These are phyloP conservation scores for Xylaria sp. DNA, from an alignment of 2,329 filamentous ascomycete species.

Conservation along the genomic window DNA sequence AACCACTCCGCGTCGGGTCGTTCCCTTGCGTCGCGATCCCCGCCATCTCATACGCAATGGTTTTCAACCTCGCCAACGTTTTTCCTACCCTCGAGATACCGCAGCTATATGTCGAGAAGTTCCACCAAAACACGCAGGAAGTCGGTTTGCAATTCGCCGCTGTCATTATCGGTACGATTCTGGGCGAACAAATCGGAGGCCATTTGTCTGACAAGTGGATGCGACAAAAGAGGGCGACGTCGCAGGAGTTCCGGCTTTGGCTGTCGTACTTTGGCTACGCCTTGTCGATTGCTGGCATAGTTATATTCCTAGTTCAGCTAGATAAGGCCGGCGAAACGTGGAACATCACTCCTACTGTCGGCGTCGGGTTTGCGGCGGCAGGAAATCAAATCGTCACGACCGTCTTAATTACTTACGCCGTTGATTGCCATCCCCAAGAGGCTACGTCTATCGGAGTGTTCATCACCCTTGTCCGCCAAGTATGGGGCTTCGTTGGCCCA, in stretches of 20 bases:
- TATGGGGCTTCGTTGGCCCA: slow-evolving; percentile 25
- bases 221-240: slow-evolving; percentile 2
- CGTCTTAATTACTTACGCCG: slow-evolving; percentile 20
- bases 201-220: slow-evolving; percentile 22
- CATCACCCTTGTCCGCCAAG: slow-evolving; percentile 15
- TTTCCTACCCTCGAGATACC: slow-evolving; percentile 19
- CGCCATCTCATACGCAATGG: slow-evolving; percentile 16
- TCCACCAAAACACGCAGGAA: slow-evolving; percentile 18
- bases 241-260: slow-evolving; percentile 23
- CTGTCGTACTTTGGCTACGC: slow-evolving; percentile 19
- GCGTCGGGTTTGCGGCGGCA: slow-evolving; percentile 13
- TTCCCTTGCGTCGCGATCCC: slow-evolving; percentile 18
- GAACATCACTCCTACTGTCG: slow-evolving; percentile 21
- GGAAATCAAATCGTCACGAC: slow-evolving; percentile 27
- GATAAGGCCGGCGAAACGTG: slow-evolving; percentile 2
- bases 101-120: slow-evolving; percentile 21
- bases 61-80: slow-evolving; percentile 14
- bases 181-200: slow-evolving; percentile 23
- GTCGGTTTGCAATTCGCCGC: slow-evolving; percentile 16
- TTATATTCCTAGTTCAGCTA: slow-evolving; percentile 19
- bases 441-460: slow-evolving; percentile 21
- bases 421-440: slow-evolving; percentile 22
- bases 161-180: slow-evolving; percentile 21
- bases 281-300: slow-evolving; percentile 9
- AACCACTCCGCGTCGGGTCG: slow-evolving; percentile 11